A percentile compares a stretch with the other conserved stretches of the same genome.
Evolutionary conservation across 2,329 filamentous ascomycete species (phyloP).

Genomic region (Mollisia scopiformis): DNA sequence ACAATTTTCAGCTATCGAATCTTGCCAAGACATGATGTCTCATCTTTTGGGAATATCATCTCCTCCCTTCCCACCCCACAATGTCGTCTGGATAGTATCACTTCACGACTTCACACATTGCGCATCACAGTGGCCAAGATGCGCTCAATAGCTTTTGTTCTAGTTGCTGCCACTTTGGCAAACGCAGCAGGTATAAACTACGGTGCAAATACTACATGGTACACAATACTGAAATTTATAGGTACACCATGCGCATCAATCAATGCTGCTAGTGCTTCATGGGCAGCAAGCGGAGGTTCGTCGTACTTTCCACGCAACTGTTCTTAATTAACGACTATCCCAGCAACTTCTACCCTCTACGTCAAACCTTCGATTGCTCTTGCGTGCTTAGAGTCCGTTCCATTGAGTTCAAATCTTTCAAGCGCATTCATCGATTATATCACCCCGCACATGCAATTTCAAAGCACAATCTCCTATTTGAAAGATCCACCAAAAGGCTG

Average conservation of each 20-base stretch:
- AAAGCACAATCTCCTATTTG: conserved; percentile 22
- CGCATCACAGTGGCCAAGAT: neutral
- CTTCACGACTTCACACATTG: neutral
- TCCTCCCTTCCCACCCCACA: neutral
- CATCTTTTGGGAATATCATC: neutral
- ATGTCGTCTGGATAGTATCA: neutral
- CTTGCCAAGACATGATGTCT: neutral
- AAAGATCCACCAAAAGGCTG: conserved; percentile 32
- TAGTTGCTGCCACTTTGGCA: neutral
- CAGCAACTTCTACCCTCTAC: neutral
- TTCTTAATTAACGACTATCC: neutral
- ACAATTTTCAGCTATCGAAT: neutral
- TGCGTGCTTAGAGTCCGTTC: conserved; percentile 22
- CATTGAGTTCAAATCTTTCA: conserved; percentile 16
- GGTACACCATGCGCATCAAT: neutral
- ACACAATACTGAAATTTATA: neutral
- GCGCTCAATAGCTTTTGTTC: neutral
- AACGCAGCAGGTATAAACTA: neutral
- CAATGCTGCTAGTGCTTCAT: neutral
- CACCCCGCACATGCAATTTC: conserved; percentile 18
- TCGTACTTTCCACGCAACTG: neutral
- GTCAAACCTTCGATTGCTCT: conserved; percentile 14
- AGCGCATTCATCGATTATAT: conserved; percentile 18
- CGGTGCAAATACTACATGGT: neutral
- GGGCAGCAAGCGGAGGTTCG: neutral